Conservation (phyloP, 495 filamentous ascomycete species). For the Aspergillus sparsus region DNA sequence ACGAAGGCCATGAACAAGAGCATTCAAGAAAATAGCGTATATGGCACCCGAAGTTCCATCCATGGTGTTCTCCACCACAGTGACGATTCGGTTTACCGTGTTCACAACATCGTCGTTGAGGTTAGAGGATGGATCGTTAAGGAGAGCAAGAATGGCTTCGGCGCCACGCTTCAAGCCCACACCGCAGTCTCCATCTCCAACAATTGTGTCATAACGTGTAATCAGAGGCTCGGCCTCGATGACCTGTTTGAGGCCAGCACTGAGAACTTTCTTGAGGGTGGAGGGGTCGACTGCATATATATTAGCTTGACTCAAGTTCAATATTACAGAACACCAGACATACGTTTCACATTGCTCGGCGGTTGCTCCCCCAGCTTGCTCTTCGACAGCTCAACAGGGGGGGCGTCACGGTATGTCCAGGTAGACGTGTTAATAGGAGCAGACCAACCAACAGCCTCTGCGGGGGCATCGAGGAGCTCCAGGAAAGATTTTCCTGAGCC, state of each 20-base stretch:
- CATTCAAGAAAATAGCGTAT: slow-evolving; percentile 94
- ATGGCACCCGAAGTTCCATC: slow-evolving; percentile 95
- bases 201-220: slow-evolving; percentile 86
- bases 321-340: slow-evolving; percentile 17
- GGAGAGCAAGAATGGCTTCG: slow-evolving; percentile 73
- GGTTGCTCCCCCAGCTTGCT: slow-evolving; percentile 58
- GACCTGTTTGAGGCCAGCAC: slow-evolving; percentile 67
- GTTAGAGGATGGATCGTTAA: slow-evolving; percentile 51
- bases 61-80: slow-evolving; percentile 85
- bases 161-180: slow-evolving; percentile 87
- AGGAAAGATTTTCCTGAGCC: slow-evolving; percentile 77
- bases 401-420: slow-evolving; percentile 52
- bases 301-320: slow-evolving; percentile 19
- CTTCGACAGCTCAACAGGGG: slow-evolving; percentile 47
- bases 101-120: slow-evolving; percentile 68
- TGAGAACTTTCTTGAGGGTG: slow-evolving; percentile 59
- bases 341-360: slow-evolving; percentile 69
- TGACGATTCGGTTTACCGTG: slow-evolving; percentile 74
- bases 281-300: slow-evolving; percentile 57
- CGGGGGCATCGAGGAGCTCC: slow-evolving; percentile 81
- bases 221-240: slow-evolving; percentile 80
- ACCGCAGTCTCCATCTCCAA: slow-evolving; percentile 96
- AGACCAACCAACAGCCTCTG: slow-evolving; percentile 84
- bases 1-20: slow-evolving; percentile 75
- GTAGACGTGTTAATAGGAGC: slow-evolving; percentile 61